phyloP scores from a whole-genome alignment of 2,329 filamentous ascomycete species.

The Pleurostoma richardsiae region DNA sequence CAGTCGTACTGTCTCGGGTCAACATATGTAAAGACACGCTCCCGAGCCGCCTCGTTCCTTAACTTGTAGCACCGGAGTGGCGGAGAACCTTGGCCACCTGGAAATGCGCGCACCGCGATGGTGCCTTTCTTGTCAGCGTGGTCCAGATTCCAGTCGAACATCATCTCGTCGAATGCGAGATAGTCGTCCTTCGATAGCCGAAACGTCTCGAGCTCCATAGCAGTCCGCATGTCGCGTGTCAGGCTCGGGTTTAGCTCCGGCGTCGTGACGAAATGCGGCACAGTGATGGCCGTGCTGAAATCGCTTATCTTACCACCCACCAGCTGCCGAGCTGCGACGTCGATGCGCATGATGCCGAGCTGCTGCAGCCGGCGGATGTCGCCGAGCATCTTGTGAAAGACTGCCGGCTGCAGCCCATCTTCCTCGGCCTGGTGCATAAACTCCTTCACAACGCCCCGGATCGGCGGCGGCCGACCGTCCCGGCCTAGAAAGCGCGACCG shows the following conservation, averaged over 20 bases:
- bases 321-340: conserved; percentile 10
- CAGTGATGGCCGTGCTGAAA: conserved; percentile 17
- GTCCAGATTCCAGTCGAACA: background rate
- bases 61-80: background rate
- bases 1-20: background rate
- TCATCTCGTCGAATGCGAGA: conserved; percentile 7
- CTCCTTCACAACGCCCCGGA: conserved; percentile 16
- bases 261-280: conserved; percentile 14
- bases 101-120: background rate
- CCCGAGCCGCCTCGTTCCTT: background rate
- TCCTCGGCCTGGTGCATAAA: conserved; percentile 4
- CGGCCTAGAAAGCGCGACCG: conserved; percentile 8
- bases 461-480: conserved; percentile 9
- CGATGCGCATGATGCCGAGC: conserved; percentile 11
- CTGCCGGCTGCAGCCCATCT: background rate
- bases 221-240: conserved; percentile 2
- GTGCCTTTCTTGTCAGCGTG: background rate
- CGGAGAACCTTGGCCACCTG: background rate
- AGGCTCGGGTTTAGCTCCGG: conserved; percentile 10
- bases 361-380: conserved; percentile 8
- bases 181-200: conserved; percentile 6
- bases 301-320: conserved; percentile 15
- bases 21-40: background rate
- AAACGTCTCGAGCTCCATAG: conserved; percentile 8
- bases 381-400: conserved; percentile 4